Evolutionary conservation across 2,329 filamentous ascomycete genomes (phyloP), one percentile per base, ranked within the genome.

Genomic region (Penicillium janthinellum): DNA sequence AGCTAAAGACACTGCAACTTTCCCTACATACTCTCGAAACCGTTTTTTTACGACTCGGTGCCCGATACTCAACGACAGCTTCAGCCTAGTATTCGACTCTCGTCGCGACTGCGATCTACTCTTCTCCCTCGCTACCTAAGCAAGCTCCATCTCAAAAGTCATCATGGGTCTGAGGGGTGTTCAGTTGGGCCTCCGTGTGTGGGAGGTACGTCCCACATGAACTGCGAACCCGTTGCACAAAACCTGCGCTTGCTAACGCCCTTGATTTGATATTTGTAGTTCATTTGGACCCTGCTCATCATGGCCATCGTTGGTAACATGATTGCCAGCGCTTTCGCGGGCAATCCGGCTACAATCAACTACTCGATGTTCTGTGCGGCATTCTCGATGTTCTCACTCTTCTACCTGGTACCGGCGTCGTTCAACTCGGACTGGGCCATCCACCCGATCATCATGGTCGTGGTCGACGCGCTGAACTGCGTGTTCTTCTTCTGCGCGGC

Each of bases 291-390:
- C 37, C 71, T 88, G 58, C 79, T 89, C 68, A 74, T 88, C 70
- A 84, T 88, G 78, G 80, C 84, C 12, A 78, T 89, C 48, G 72
- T 86, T 66, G 86, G 85, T 66, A 86, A 88, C 79, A 86, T 87
- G 78, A 86, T 88, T 70, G 78, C 80, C 54, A 76, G 81, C 41
- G 75, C 81, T 4, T 77, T 76, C 59, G 68, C 77, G 54, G 83
- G 85, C 31, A 84, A 86, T 67, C 82, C 85, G 2, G 78, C 82
- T 22, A 80, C 86, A 54, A 78, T 89, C 76, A 84, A 84, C 72
- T 84, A 81, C 69, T 67, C 75, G 62, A 81, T 84, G 71, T 84
- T 81, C 28, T 63, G 70, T 75, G 7, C 78, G 10, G 78, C 78
- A 1, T 83, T 83, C 63, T 77, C 77, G 11, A 76, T 82, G 69